phyloP scores from a whole-genome alignment of 1,139 yeast genomes.

The Blastobotrys capitulatus region DNA sequence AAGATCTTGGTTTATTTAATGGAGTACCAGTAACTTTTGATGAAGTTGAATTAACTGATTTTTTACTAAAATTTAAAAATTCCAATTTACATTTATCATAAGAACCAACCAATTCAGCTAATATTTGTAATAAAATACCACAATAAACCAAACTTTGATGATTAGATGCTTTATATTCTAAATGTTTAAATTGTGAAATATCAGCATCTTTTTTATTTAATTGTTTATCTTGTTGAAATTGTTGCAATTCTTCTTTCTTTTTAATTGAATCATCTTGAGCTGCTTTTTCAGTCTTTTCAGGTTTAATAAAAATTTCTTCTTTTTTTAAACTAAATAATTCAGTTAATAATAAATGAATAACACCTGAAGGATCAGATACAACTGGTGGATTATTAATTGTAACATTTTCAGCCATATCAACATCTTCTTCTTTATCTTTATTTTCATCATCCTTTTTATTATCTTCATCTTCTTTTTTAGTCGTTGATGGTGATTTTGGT shows the following conservation, averaged over 20 bases:
- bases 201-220: neutral
- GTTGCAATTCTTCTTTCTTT: constrained; percentile 10
- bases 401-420: neutral
- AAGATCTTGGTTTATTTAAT: constrained; percentile 57
- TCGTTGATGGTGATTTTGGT: neutral
- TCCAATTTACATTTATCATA: constrained; percentile 80
- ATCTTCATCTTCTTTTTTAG: constrained; percentile 4
- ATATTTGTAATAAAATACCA: constrained; percentile 58
- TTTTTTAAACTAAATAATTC: constrained; percentile 50
- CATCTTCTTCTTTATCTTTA: constrained; percentile 13
- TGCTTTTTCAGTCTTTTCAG: constrained; percentile 22
- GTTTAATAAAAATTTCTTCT: constrained; percentile 27
- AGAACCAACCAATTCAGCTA: constrained; percentile 70
- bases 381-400: constrained; percentile 14
- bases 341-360: constrained; percentile 54
- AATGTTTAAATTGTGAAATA: neutral
- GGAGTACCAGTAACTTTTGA: constrained; percentile 8
- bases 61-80: constrained; percentile 70
- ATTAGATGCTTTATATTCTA: constrained; percentile 28
- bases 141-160: constrained; percentile 56
- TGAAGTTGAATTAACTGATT: constrained; percentile 29
- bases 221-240: neutral
- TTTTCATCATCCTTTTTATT: constrained; percentile 11
- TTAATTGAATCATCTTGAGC: constrained; percentile 18
- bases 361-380: constrained; percentile 45